These are phyloP conservation scores for Zea luxurians DNA, from an alignment of 176 grass and related monocot genomes.

Conservation along the genomic window DNA sequence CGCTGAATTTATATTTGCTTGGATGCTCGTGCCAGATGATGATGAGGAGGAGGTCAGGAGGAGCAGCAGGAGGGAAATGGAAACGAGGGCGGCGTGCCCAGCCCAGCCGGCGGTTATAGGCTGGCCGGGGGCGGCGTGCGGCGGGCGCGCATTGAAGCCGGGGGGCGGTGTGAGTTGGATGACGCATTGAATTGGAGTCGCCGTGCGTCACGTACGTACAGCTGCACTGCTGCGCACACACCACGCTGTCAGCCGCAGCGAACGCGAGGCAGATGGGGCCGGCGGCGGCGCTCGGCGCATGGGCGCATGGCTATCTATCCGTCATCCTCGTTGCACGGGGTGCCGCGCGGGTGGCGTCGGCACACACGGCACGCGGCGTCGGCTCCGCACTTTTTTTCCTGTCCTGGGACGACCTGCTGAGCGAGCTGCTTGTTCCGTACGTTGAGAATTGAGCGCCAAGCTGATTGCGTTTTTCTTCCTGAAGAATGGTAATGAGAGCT, in stretches of 20 bases:
- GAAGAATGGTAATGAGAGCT: too few species aligned
- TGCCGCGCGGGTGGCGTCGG: background rate
- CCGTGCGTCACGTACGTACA: too few species aligned
- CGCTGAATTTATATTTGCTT: background rate
- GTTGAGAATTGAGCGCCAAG: too few species aligned
- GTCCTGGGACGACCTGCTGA: too few species aligned
- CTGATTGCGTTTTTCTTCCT: too few species aligned
- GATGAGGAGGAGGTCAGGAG: background rate
- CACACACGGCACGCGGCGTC: background rate
- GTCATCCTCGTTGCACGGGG: background rate
- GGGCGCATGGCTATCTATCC: background rate
- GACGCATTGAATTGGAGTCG: slow-evolving; percentile 19
- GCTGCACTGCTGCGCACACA: too few species aligned
- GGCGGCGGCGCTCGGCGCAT: background rate
- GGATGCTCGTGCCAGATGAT: background rate
- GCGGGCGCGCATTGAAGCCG: slow-evolving; percentile 28
- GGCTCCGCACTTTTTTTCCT: too few species aligned
- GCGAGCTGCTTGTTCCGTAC: too few species aligned
- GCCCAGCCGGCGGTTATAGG: slow-evolving; percentile 34
- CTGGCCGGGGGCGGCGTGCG: background rate
- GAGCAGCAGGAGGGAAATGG: background rate
- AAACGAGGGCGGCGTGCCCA: background rate
- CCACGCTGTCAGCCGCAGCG: too few species aligned
- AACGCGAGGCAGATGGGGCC: too few species aligned
- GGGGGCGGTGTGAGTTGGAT: slow-evolving; percentile 29